Conservation (phyloP, 2,329 filamentous ascomycete species). For the Dactylonectria estremocensis region DNA sequence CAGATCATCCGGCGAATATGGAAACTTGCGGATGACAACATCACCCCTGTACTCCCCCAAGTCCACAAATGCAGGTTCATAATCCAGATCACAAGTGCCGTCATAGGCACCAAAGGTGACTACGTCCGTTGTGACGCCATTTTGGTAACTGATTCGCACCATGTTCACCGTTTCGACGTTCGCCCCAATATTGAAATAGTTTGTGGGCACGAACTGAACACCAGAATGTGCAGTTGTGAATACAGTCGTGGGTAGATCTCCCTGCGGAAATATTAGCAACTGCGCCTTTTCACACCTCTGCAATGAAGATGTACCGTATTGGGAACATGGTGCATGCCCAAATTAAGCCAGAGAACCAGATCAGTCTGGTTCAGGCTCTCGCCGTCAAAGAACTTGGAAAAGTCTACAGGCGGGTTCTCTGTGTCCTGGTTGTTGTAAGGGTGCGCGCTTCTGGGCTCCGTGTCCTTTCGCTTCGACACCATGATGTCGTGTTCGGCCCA, state of each 20-base stretch:
- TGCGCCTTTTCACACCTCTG: no score
- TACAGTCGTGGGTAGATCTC: constrained; percentile 24
- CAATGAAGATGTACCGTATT: constrained; percentile 9
- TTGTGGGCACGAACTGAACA: constrained; percentile 41
- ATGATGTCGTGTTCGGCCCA: constrained; percentile 58
- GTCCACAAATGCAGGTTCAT: constrained; percentile 47
- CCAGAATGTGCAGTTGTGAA: constrained; percentile 25
- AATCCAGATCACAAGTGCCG: constrained; percentile 47
- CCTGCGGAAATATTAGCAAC: constrained; percentile 8
- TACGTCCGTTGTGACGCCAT: constrained; percentile 50
- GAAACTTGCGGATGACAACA: constrained; percentile 25
- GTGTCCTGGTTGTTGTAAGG: constrained; percentile 57
- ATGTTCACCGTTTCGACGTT: constrained; percentile 48
- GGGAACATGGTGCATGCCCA: constrained; percentile 64
- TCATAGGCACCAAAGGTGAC: constrained; percentile 53
- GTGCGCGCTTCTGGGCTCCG: constrained; percentile 51
- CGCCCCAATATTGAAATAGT: constrained; percentile 57
- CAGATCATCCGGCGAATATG: constrained; percentile 12
- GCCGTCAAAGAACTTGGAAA: constrained; percentile 60
- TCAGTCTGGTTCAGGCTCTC: constrained; percentile 57
- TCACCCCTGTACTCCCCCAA: constrained; percentile 56
- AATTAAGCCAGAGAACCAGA: constrained; percentile 62
- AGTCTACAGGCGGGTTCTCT: constrained; percentile 61
- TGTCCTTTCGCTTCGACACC: constrained; percentile 55
- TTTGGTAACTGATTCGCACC: constrained; percentile 55